Base-by-base conservation (phyloP, 2,329 filamentous ascomycete genomes). In the Pyricularia sp. region DNA sequence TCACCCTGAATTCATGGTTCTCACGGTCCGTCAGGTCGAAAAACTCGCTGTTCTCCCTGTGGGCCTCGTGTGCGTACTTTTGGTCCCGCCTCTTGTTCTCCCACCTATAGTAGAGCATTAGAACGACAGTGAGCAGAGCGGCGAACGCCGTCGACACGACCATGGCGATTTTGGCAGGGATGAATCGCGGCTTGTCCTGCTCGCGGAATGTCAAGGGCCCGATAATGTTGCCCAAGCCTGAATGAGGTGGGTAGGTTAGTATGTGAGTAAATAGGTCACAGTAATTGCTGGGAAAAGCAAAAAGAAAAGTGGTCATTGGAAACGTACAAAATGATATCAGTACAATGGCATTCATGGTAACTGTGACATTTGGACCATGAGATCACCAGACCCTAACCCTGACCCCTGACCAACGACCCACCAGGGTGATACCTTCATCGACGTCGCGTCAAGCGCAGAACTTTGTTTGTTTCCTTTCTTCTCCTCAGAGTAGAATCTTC, bases 141-240 rank as follows among this genome's bases (percentile, higher is more conserved):
- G 78, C 80, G 68, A 79, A 81, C 20, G 77, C 82, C 12, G 79
- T 81, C 4, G 83, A 86, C 12, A 79, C 83, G 75, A 88, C 80
- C 69, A 87, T 82, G 20, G 84, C 81, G 28, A 87, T 80, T 73
- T 86, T 85, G 20, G 84, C 85, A 0, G 83, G 84, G 14, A 81
- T 79, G 71, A 83, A 86, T 3, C 82, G 77, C 1, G 85, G 85
- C 0, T 81, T 83, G 70, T 87, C 84, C 59, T 78, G 78, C 2
- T 78, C 79, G 72, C 83, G 82, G 77, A 87, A 86, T 2, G 84
- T 86, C 73, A 86, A 82, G 0, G 85, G 85, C 0, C 85, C 84
- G 70, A 87, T 86, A 69, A 86, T 84, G 74, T 85, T 87, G 20
- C 83, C 84, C 4, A 81, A 79, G 3, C 83, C 83, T 65, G 70